Evolutionary conservation across 164 flowering plant species (phyloP).

Genomic region (Houttuynia cordata): DNA sequence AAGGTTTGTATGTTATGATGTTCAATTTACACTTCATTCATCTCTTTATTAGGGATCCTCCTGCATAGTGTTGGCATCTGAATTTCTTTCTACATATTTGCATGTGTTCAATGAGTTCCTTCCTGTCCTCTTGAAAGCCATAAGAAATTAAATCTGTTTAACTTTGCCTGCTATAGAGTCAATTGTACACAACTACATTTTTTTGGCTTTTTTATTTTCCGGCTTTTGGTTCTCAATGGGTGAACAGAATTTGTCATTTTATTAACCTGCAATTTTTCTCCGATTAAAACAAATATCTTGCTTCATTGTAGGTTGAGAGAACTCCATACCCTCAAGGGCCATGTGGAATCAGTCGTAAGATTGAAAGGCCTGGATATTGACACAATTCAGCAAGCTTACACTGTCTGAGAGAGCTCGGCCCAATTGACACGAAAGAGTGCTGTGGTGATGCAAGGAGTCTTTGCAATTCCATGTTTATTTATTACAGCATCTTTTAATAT

Average conservation of each 20-base stretch:
- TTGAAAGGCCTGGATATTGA: slow-evolving; percentile 78
- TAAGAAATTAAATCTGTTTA: no score
- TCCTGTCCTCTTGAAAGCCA: no score
- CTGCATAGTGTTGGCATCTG: background rate
- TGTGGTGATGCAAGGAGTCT: background rate
- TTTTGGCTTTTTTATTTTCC: no score
- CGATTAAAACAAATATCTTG: background rate
- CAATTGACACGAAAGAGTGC: background rate
- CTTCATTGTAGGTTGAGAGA: slow-evolving; percentile 53
- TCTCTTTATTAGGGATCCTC: background rate
- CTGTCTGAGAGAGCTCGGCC: slow-evolving; percentile 31
- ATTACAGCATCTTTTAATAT: background rate
- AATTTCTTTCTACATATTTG: no score
- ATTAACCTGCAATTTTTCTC: no score
- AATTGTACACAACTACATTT: no score
- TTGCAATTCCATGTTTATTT: background rate
- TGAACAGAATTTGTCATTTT: no score
- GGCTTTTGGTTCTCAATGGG: background rate
- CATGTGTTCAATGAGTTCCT: no score
- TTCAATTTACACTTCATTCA: background rate
- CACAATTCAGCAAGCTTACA: slow-evolving; percentile 78
- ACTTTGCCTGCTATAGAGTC: no score
- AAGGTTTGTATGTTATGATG: slow-evolving; percentile 28
- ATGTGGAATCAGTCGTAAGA: slow-evolving; percentile 74
- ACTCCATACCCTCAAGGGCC: slow-evolving; percentile 72